These are phyloP conservation scores for Diaporthe sp. DNA, from an alignment of 2,329 filamentous ascomycete species.

Conservation along the genomic window DNA sequence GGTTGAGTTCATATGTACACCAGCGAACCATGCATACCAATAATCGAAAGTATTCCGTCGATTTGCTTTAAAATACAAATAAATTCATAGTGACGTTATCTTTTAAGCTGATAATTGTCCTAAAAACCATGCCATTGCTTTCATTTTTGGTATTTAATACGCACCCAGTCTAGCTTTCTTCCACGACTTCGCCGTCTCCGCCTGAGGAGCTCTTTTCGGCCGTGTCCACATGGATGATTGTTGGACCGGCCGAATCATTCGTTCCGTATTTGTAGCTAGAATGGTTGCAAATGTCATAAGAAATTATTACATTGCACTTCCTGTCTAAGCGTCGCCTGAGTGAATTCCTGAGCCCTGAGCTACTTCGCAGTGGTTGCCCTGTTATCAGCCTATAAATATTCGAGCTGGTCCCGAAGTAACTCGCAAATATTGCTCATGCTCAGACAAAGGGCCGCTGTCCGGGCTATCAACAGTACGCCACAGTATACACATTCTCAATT, in stretches of 20 bases:
- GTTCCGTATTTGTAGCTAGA: not conserved
- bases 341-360: not conserved
- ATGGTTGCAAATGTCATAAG: not conserved
- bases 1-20: not conserved
- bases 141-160: not conserved
- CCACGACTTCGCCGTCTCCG: not conserved
- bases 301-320: not conserved
- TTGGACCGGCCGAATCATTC: not conserved
- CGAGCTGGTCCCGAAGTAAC: not conserved
- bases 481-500: not conserved
- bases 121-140: not conserved
- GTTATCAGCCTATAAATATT: not conserved
- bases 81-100: not conserved
- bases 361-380: not conserved
- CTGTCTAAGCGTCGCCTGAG: not conserved
- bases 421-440: not conserved
- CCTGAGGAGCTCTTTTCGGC: not conserved
- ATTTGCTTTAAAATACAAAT: not conserved
- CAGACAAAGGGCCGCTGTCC: not conserved
- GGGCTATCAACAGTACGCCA: not conserved
- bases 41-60: not conserved
- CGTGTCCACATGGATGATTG: not conserved
- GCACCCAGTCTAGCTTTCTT: not conserved
- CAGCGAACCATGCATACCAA: not conserved
- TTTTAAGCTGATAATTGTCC: not conserved